Evolutionary conservation across 805 yeast genomes (phyloP).

Genomic region (Cyberlindnera americana): DNA sequence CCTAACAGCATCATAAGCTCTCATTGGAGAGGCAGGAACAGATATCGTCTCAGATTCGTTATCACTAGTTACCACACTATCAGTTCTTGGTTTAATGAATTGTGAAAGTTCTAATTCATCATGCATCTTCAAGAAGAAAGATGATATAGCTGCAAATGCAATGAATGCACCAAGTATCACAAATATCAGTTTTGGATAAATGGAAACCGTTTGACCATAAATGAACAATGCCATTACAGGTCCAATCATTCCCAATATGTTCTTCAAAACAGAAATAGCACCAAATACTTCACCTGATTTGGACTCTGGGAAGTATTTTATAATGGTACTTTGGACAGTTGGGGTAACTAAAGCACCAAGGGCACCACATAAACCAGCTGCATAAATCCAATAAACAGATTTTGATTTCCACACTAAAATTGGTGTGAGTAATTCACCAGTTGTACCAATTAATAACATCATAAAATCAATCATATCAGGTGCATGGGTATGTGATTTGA

Average conservation of each 20-base stretch:
- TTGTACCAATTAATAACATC: slow-evolving; percentile 31
- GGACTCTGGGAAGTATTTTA: slow-evolving; percentile 57
- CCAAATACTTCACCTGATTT: slow-evolving; percentile 73
- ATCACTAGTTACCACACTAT: slow-evolving; percentile 3
- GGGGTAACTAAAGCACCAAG: slow-evolving; percentile 54
- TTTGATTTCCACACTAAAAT: slow-evolving; percentile 33
- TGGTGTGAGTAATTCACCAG: slow-evolving; percentile 38
- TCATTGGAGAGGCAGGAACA: slow-evolving; percentile 11
- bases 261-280: slow-evolving; percentile 58
- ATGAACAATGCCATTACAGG: slow-evolving; percentile 48
- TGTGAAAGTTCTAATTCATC: slow-evolving; percentile 11
- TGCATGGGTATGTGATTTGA: slow-evolving; percentile 35
- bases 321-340: slow-evolving; percentile 51
- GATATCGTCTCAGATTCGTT: slow-evolving; percentile 5
- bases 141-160: background rate
- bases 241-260: slow-evolving; percentile 40
- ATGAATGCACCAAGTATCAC: slow-evolving; percentile 14
- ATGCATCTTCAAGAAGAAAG: slow-evolving; percentile 12
- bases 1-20: slow-evolving; percentile 10
- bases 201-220: slow-evolving; percentile 42
- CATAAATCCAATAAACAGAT: slow-evolving; percentile 12
- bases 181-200: slow-evolving; percentile 38
- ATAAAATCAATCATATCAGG: slow-evolving; percentile 51
- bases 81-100: slow-evolving; percentile 7
- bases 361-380: slow-evolving; percentile 22